Evolutionary conservation across 2,329 filamentous ascomycete species (phyloP).

Genomic region (Atkinsonella texensis): DNA sequence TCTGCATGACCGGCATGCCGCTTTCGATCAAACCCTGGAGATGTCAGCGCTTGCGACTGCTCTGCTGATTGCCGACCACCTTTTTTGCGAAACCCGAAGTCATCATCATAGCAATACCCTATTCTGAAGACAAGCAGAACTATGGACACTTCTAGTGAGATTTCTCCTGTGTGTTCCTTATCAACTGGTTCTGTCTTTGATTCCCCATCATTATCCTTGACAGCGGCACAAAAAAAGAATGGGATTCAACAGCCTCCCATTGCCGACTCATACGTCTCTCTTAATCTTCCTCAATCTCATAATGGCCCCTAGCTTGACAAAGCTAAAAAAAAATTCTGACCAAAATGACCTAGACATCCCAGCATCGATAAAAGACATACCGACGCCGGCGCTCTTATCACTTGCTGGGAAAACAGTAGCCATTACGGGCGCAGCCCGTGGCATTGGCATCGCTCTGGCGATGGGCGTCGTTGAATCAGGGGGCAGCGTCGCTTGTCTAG

Average conservation of each 20-base stretch:
- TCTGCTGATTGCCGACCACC: neutral
- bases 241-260: too few species aligned
- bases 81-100: neutral
- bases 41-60: neutral
- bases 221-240: neutral
- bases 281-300: neutral
- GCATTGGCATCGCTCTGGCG: slow-evolving; percentile 37
- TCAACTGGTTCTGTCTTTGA: neutral
- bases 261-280: neutral
- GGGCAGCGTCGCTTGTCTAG: slow-evolving; percentile 35
- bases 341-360: neutral
- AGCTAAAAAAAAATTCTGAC: neutral
- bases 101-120: neutral
- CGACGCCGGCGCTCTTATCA: slow-evolving; percentile 28
- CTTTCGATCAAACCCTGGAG: neutral
- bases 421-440: slow-evolving; percentile 39
- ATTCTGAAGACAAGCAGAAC: neutral
- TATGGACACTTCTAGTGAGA: neutral
- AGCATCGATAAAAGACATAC: neutral
- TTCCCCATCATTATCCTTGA: neutral
- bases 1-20: neutral
- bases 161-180: neutral
- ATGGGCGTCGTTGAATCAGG: slow-evolving; percentile 36
- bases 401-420: slow-evolving; percentile 30
- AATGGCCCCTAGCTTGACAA: neutral